Base-by-base conservation (phyloP, 176 grass and related monocot species). In the Zizania latifolia region DNA sequence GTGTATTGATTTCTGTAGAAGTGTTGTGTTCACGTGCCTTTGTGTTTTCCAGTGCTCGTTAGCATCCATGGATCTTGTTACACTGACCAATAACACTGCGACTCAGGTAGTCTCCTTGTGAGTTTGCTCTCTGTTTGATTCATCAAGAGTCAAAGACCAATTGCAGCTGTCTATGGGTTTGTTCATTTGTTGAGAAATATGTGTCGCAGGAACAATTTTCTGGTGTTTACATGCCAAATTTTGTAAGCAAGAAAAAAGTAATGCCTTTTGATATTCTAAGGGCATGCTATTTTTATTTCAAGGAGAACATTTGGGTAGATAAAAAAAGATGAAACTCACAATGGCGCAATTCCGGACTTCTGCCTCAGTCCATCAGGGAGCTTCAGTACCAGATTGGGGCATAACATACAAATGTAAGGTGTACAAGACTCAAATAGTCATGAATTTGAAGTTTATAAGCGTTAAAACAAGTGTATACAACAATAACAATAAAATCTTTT, bases 21-120 rank as follows among this genome's bases (percentile, higher is more conserved):
- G 41, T n/a, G 7, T 62, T 71, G 23, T 40, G 43, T 14, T 83
- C 21, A 5, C 13, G 7, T 40, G 53, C 13, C 76, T 68, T 68
- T 45, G n/a, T 74, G 36, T 68, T 79, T 61, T 23, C 35, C 43
- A 36, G 62, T 55, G 85, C 68, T 86, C 3, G 16, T 79, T 62
- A 79, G 68, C n/a, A 29, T 56, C 54, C 34, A 36, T 13, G 22
- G 62, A 37, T 75, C 35, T 69, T 75, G 74, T 80, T 61, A 30
- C 0, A 12, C 55, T 57, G 62, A 75, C 41, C 26, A 83, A 83
- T 88, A 79, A 79, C 76, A 62, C 13, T 65, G 28, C 33, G 30
- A 54, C 22, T 37, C 43, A 43, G 6, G 29, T 62, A 75, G 28
- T 12, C 10, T 78, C 17, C 27, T 63, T 68, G 27, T 6, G 39